phyloP scores from a whole-genome alignment of 192 early-diverging fungal genomes.

The Coemansia sp. region DNA sequence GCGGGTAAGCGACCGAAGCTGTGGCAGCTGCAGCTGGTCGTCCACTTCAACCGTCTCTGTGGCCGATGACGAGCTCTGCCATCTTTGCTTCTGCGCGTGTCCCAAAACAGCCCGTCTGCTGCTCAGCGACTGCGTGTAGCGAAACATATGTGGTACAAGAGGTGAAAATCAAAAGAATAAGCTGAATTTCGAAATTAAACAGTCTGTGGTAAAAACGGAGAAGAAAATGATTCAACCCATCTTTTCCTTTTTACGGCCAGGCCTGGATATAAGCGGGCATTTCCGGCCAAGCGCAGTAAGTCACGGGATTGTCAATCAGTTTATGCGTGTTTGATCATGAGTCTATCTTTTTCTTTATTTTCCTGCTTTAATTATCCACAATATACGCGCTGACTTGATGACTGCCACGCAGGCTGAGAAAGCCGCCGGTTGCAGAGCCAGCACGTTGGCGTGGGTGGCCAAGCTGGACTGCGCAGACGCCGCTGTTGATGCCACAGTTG shows the following conservation, averaged over 20 bases:
- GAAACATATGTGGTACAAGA: not conserved
- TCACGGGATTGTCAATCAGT: not conserved
- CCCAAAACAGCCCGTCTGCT: not conserved
- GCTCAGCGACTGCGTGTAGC: not conserved
- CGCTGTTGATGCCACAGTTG: slow-evolving; percentile 15
- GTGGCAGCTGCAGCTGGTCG: not conserved
- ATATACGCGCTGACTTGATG: not conserved
- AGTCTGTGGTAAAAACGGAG: slow-evolving; percentile 4
- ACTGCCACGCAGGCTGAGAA: not conserved
- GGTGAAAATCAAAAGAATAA: not conserved
- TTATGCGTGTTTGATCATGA: not conserved
- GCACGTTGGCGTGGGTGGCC: slow-evolving; percentile 14
- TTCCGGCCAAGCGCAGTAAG: too few relatives aligned
- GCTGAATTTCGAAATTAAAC: not conserved
- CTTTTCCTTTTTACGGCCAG: not conserved
- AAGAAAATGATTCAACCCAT: not conserved
- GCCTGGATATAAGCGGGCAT: not conserved
- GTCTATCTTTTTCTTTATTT: not conserved
- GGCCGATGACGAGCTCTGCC: slow-evolving; percentile 5
- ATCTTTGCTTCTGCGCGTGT: not conserved
- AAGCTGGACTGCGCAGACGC: slow-evolving; percentile 15
- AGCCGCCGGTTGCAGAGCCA: not conserved
- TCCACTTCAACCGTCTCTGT: slow-evolving; percentile 1
- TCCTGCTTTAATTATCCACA: not conserved
- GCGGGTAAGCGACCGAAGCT: slow-evolving; percentile 19